Evolutionary conservation across 1,284 basidiomycete genomes (phyloP), one percentile per base, ranked within the genome.

Genomic region (Heterobasidion irregulare): DNA sequence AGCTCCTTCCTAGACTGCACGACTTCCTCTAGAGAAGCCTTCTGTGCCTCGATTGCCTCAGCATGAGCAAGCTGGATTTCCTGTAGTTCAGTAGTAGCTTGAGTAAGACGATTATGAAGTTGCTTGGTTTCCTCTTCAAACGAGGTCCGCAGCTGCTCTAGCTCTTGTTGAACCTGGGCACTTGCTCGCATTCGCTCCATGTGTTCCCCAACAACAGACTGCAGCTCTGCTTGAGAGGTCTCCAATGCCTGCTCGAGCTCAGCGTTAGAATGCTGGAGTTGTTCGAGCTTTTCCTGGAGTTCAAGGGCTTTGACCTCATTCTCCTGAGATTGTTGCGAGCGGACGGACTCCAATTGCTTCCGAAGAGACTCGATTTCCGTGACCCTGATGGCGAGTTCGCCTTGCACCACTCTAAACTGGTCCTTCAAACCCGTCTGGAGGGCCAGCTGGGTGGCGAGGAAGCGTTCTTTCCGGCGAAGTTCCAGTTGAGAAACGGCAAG

Each of bases 101-200:
- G 64, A 6, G 64, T 64, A 16, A 80, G 65, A 43, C 65, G 72
- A 16, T 61, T 60, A 52, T 75, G 72, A 9, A 78, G 61, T 6
- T 59, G 58, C 2, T 64, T 65, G 44, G 77, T 58, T 52, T 77
- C 75, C 45, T 71, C 68, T 3, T 70, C 64, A 52, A 77, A 74
- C 48, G 68, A 67, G 47, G 67, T 61, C 56, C 68, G 72, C 50
- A 75, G 61, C 34, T 66, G 64, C n/a, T 63, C 68, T 1, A 78
- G 61, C 53, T 68, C 61, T 5, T 16, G 19, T 19, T 50, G 26
- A 32, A 55, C 54, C 53, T 60, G 57, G 5, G 55, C 35, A 19
- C 18, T 26, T 26, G 26, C 4, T 26, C 26, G 26, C 26, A 26
- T 26, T 26, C 26, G 55, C 15, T 63, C 59, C 1, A 56, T 55